Base-by-base conservation (phyloP, 208 protist species). In the Leishmania martiniquensis region DNA sequence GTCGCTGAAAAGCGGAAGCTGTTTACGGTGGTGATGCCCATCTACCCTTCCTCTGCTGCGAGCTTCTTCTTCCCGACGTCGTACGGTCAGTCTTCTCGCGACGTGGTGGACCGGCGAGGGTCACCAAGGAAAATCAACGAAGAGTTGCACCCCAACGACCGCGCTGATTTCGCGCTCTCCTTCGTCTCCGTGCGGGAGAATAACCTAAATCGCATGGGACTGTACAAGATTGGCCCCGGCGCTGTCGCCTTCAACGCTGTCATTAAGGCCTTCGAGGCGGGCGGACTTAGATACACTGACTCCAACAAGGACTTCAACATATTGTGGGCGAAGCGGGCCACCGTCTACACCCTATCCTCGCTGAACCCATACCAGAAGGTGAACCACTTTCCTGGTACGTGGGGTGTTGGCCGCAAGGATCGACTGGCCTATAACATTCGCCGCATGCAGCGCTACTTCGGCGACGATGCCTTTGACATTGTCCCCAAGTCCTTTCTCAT, bases 301-400 rank as follows among this genome's bases (percentile, higher is more conserved):
- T 95, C 93, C 15, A 95, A 95, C 77, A 82, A 90, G 45, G 78
- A 91, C 59, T 98, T 97, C 85, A 97, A 96, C 85, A 86, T 97
- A 57, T 76, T 98, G 85, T 98, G 95, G 94, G 92, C 94, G 60
- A 98, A 98, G 84, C 87, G 94, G 9, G 93, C 93, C 62, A 96
- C 89, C 32, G 78, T 86, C 13, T 92, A 95, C 77, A 96, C 91
- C 15, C 80, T 96, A n/a, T 86, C 87, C 49, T 85, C 88, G 34
- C 80, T 97, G 32, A 91, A 86, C 29, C 81, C 90, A 47, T 97
- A 97, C 73, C 94, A 97, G 80, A 96, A 97, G 83, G 91, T 97
- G 47, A 98, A 98, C 77, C 95, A 98, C 82, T 98, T 98, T 71
- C 95, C 95, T 44, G 95, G 95, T 60, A 96, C 95, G 29, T 97